Base-by-base conservation (phyloP, 108 stramenopile genomes). In the Fragilaria crotonensis region DNA sequence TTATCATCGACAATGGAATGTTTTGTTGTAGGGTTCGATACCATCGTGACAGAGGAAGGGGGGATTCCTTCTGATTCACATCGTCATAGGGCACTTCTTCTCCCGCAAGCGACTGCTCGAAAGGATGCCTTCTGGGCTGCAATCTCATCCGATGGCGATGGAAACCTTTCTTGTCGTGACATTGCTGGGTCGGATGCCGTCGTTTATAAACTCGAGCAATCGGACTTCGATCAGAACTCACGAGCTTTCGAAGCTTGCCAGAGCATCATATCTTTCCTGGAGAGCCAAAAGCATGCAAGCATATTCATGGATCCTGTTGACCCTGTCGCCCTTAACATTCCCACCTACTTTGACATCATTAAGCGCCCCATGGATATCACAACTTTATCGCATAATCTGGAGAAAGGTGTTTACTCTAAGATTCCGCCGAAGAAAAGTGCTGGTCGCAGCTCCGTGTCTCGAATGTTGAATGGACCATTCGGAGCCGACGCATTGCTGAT, bases 281-380 rank as follows among this genome's bases (percentile, higher is more conserved):
- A 62, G 27, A 54, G 65, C 22, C 86, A 88, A 23, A 52, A 44
- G 27, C 81, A 79, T 46, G 64, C 76, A n/a, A 68, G 56, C 19
- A 77, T 78, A 5, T 96, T 96, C 55, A 48, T 80, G 54, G 53
- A 70, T 47, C 94, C 96, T 19, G 95, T 97, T 18, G 96, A 98
- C 68, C 93, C 94, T 0, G 79, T 93, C n/a, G 81, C 88, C 2
- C 75, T 98, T 33, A 72, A 71, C 17, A 85, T 98, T 49, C 94
- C 93, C 1, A 77, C 88, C 50, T 98, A 98, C 71, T 72, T 72
- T 46, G 69, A 84, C 9, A 79, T 92, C n/a, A 67, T 95, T 52
- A 90, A 88, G 65, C 52, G 74, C 48, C 96, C 97, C 1, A 98
- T 98, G 97, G 97, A 98, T 65, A 60, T 98, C n/a, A 80, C 84